Percentiles rank a stretch among this genome's conserved stretches.
Conservation (phyloP, 176 grass and related monocot genomes). For the Calamus simplicifolius region DNA sequence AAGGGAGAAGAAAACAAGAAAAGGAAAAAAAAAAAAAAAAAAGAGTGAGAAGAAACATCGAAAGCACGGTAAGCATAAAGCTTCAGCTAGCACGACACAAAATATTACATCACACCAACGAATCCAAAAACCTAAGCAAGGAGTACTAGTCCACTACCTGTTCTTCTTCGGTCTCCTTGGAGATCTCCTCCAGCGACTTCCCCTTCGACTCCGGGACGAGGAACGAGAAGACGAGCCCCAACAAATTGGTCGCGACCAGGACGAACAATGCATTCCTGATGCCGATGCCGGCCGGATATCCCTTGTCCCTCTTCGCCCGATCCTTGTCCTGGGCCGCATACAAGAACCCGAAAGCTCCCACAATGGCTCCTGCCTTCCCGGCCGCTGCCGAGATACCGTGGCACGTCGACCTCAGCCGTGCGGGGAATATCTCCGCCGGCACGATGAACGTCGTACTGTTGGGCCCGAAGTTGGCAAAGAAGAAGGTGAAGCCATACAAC, state of each 20-base stretch:
- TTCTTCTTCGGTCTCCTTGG: constrained; percentile 29
- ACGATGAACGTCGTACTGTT: constrained; percentile 73
- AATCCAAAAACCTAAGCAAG: too few relatives aligned
- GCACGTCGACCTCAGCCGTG: constrained; percentile 56
- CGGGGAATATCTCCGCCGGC: constrained; percentile 77
- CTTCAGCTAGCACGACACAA: too few relatives aligned
- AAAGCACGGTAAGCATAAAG: too few relatives aligned
- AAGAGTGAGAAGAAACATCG: too few relatives aligned
- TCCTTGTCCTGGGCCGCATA: constrained; percentile 38
- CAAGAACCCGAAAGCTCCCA: constrained; percentile 65
- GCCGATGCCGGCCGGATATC: constrained; percentile 37
- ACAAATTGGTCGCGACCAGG: constrained; percentile 31
- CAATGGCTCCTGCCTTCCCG: constrained; percentile 67
- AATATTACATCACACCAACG: too few relatives aligned
- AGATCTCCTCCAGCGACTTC: constrained; percentile 29
- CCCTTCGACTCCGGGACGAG: constrained; percentile 33
- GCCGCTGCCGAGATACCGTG: constrained; percentile 68
- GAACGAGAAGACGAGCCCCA: constrained; percentile 30
- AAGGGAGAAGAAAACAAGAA: too few relatives aligned
- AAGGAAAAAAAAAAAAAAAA: too few relatives aligned
- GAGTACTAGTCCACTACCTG: too few relatives aligned
- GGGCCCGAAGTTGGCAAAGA: constrained; percentile 87
- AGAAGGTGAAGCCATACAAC: constrained; percentile 58
- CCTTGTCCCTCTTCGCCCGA: constrained; percentile 21
- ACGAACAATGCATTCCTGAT: constrained; percentile 39